Evolutionary conservation across 2,329 filamentous ascomycete species (phyloP).

Genomic region (Nectriaceae sp.): DNA sequence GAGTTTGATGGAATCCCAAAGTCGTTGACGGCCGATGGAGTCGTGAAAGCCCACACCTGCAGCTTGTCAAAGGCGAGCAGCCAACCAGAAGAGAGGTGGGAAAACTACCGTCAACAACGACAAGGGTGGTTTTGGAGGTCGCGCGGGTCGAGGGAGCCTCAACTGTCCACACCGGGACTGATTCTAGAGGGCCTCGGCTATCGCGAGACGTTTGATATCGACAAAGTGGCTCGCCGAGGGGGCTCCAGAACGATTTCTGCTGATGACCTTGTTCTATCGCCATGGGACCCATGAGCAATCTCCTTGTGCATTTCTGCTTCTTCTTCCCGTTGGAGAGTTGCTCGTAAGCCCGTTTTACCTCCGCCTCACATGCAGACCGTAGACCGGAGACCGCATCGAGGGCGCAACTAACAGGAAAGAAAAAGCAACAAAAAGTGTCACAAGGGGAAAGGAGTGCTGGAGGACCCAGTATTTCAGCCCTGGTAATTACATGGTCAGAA

Average conservation of each 20-base stretch:
- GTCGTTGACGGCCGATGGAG: too few relatives aligned
- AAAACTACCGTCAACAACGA: conserved; percentile 22
- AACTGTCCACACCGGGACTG: conserved; percentile 6
- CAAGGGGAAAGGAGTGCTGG: conserved; percentile 8
- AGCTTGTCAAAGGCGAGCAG: conserved; percentile 5
- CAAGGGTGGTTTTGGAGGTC: conserved; percentile 25
- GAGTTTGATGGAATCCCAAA: neutral
- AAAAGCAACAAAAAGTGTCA: conserved; percentile 1
- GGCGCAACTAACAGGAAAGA: neutral
- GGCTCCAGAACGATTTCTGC: too few relatives aligned
- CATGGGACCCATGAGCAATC: conserved; percentile 21
- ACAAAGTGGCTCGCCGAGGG: too few relatives aligned
- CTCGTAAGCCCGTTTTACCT: too few relatives aligned
- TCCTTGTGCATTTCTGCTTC: neutral
- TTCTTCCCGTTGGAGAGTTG: too few relatives aligned
- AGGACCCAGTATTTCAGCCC: neutral
- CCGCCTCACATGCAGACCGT: conserved; percentile 17
- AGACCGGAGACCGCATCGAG: conserved; percentile 15
- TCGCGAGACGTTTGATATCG: conserved; percentile 17
- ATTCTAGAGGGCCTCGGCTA: conserved; percentile 22
- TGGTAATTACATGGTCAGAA: neutral
- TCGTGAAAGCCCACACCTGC: too few relatives aligned
- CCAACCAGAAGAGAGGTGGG: conserved; percentile 25
- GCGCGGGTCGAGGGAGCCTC: conserved; percentile 4
- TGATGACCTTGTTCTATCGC: too few relatives aligned